Conservation (phyloP, 805 yeast species). For the Teunomyces gatunensis region DNA sequence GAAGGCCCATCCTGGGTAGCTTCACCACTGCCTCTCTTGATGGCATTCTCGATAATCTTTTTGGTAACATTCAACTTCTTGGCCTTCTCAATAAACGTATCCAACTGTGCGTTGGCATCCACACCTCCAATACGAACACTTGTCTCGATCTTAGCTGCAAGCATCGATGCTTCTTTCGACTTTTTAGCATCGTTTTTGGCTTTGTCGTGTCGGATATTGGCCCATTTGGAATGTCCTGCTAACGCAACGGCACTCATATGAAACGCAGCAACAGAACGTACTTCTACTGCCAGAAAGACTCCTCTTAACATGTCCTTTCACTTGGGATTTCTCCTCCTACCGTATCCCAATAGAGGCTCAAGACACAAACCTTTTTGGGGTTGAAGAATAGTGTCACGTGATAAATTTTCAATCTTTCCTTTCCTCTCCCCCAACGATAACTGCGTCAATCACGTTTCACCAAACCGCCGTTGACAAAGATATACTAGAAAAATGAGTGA, state of each 20-base stretch:
- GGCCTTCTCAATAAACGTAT: slow-evolving; percentile 76
- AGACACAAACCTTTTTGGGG: neutral
- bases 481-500: slow-evolving; percentile 17
- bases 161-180: slow-evolving; percentile 64
- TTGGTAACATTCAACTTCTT: slow-evolving; percentile 73
- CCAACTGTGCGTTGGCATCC: slow-evolving; percentile 64
- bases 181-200: slow-evolving; percentile 86
- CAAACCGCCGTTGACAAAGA: neutral
- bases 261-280: neutral
- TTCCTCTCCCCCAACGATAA: neutral
- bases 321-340: too few species aligned
- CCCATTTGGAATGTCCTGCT: slow-evolving; percentile 97
- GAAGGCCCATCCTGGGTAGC: slow-evolving; percentile 44
- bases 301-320: neutral
- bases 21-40: slow-evolving; percentile 79
- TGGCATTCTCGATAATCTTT: slow-evolving; percentile 81
- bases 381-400: neutral
- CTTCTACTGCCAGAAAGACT: neutral
- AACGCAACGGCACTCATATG: slow-evolving; percentile 13
- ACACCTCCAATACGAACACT: slow-evolving; percentile 72
- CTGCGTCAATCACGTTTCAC: neutral
- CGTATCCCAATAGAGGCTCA: too few species aligned
- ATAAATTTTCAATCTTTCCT: neutral
- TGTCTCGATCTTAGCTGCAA: slow-evolving; percentile 70
- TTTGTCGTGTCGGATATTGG: slow-evolving; percentile 89